A percentile compares a stretch with the other conserved stretches of the same genome.
Conservation (phyloP, 208 protist species). For the Trypanosoma conorhini region DNA sequence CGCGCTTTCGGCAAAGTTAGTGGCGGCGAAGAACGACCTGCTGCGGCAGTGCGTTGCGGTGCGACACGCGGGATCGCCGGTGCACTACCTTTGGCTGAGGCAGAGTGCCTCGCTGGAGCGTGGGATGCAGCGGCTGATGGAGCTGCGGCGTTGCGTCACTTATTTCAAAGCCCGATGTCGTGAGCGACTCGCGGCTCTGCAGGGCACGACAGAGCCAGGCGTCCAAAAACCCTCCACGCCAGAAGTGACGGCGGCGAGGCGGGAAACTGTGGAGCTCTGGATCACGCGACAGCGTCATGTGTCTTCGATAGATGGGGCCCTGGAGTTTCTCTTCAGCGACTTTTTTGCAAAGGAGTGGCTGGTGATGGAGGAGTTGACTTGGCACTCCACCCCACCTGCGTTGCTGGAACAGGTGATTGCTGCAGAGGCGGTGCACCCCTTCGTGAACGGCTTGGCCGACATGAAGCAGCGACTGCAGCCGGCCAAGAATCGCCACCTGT, state of each 20-base stretch:
- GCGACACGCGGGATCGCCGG: constrained; percentile 51
- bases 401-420: constrained; percentile 80
- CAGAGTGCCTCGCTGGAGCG: constrained; percentile 64
- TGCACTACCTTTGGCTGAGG: constrained; percentile 77
- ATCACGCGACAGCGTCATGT: constrained; percentile 50
- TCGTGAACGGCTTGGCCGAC: constrained; percentile 53
- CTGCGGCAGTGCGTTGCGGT: constrained; percentile 56
- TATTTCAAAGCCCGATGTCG: constrained; percentile 22
- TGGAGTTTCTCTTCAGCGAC: constrained; percentile 69
- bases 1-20: constrained; percentile 28
- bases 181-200: constrained; percentile 4
- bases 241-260: not conserved
- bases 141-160: constrained; percentile 49
- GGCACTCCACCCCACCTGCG: constrained; percentile 61
- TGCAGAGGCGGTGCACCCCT: constrained; percentile 75
- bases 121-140: constrained; percentile 72
- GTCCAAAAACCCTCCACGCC: not conserved
- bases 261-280: constrained; percentile 41
- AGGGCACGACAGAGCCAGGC: not conserved
- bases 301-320: constrained; percentile 46
- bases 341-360: constrained; percentile 83
- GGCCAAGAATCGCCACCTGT: constrained; percentile 65
- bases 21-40: constrained; percentile 41
- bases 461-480: constrained; percentile 76
- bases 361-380: constrained; percentile 87